Percentiles rank a stretch among this genome's conserved stretches.
phyloP scores from a whole-genome alignment of 2,329 filamentous ascomycete species.

The Colletotrichum liaoningense region DNA sequence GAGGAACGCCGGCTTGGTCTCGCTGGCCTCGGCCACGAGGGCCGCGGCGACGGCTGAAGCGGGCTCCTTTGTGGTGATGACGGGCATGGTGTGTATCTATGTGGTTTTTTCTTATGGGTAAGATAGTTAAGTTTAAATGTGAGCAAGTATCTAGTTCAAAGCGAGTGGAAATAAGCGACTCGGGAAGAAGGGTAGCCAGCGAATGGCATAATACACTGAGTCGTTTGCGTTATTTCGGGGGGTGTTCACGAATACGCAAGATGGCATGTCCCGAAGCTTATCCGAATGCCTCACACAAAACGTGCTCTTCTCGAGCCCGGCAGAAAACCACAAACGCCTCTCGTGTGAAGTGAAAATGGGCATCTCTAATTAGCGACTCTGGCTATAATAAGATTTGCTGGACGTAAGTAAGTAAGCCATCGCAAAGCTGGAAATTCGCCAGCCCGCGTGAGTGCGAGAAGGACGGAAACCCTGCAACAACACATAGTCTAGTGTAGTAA shows the following conservation, averaged over 20 bases:
- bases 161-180: background rate
- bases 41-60: slow-evolving; percentile 26
- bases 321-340: no score
- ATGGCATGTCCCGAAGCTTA: slow-evolving; percentile 25
- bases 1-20: slow-evolving; percentile 28
- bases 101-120: background rate
- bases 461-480: no score
- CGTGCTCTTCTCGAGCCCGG: no score
- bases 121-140: background rate
- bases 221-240: slow-evolving; percentile 26
- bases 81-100: slow-evolving; percentile 11
- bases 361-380: no score
- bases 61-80: slow-evolving; percentile 28
- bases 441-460: no score
- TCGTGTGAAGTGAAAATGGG: no score
- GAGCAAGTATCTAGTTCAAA: background rate
- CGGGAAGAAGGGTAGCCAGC: background rate
- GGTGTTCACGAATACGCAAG: background rate
- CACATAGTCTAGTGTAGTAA: no score
- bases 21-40: slow-evolving; percentile 30
- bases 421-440: no score
- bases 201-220: slow-evolving; percentile 23
- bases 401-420: background rate
- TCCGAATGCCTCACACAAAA: background rate
- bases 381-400: background rate